Evolutionary conservation across 768 basidiomycete species (phyloP), one percentile per base, ranked within the genome.

Genomic region (Mycena leptocephala): DNA sequence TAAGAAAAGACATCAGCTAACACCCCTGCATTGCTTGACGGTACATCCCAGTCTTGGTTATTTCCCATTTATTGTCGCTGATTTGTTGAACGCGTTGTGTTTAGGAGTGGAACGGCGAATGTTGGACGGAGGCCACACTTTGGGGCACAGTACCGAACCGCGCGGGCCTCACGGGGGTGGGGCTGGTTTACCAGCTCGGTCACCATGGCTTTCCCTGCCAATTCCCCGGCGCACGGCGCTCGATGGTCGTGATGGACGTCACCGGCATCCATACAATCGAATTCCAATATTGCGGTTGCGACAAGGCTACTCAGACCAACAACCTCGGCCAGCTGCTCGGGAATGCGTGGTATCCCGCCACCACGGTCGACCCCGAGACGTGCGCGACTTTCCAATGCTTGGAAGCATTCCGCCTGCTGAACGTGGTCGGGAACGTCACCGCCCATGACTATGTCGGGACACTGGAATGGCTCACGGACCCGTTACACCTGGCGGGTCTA

Each of bases 161-260:
- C 11, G 67, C 14, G n/a, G n/a, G n/a, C n/a, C n/a, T n/a, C n/a
- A n/a, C n/a, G n/a, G n/a, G n/a, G n/a, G 4, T 70, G 30, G 68
- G 62, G 1, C 14, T 58, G 2, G 66, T 70, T 2, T 75, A 75
- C 37, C 74, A 69, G 30, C 28, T 75, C 1, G 74, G 74, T 3
- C 74, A 75, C 28, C 22, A 22, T n/a, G 74, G 74, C 16, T 33
- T 24, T 26, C 41, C 35, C 0, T 75, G 74, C 59, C 3, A 16
- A 4, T 37, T 11, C 2, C 74, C 74, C 0, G 58, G 5, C 22
- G 20, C 30, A 0, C 4, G 9, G 9, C 74, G 74, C 0, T 18
- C n/a, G 20, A 73, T 78, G 69, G 70, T 71, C 7, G 72, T 79
- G 9, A 53, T 79, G 11, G 71, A 79, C 39, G 7, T 46, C 30